Percentiles rank a stretch among this genome's conserved stretches.
phyloP scores from a whole-genome alignment of 306 rosid genomes.

The Dalbergia cochinchinensis region DNA sequence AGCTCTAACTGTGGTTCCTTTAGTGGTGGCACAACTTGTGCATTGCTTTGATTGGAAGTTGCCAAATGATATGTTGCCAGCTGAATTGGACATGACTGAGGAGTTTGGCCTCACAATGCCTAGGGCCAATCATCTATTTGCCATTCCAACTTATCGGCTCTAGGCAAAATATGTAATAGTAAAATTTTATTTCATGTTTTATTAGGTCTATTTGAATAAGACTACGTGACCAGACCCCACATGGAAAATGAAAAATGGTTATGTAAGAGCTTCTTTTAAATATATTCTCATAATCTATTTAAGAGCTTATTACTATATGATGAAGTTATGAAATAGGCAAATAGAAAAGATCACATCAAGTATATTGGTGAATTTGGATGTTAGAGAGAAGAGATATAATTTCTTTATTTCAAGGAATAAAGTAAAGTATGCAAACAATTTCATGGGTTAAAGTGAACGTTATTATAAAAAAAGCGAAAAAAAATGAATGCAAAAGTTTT shows the following conservation, averaged over 20 bases:
- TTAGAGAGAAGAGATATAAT: no score
- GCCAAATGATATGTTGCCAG: slow-evolving; percentile 26
- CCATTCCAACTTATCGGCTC: slow-evolving; percentile 36
- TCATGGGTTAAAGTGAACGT: no score
- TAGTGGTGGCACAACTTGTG: slow-evolving; percentile 48
- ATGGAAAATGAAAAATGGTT: not conserved
- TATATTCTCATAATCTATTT: no score
- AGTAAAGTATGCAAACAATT: no score
- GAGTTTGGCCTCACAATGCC: slow-evolving; percentile 52
- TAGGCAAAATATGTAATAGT: not conserved
- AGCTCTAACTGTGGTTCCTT: slow-evolving; percentile 42
- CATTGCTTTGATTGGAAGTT: slow-evolving; percentile 58
- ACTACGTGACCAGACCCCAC: not conserved
- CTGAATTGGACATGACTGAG: slow-evolving; percentile 52
- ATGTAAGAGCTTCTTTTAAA: no score
- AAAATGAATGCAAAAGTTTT: no score
- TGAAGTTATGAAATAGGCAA: no score
- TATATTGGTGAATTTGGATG: no score
- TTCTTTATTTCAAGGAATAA: no score
- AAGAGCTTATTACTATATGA: no score
- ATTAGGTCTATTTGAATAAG: not conserved
- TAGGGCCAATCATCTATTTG: slow-evolving; percentile 43
- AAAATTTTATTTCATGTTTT: not conserved
- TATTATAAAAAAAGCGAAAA: no score
- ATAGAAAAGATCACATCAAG: no score